Conservation (phyloP, 805 yeast species). For the Candida ipomoeae region DNA sequence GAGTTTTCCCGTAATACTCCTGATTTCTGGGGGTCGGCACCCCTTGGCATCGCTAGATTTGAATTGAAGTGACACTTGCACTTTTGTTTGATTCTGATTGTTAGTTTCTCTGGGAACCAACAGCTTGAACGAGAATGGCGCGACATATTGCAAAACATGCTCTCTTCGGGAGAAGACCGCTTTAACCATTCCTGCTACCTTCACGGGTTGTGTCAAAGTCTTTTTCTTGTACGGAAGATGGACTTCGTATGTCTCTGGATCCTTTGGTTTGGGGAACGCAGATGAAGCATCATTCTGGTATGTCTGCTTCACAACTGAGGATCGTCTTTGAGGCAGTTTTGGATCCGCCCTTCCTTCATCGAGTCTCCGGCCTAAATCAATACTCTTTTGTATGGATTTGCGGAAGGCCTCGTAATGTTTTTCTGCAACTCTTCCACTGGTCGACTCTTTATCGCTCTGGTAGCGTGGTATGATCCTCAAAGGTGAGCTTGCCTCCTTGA, state of each 20-base stretch:
- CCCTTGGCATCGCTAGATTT: conserved; percentile 7
- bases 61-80: conserved; percentile 7
- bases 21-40: conserved; percentile 15
- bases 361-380: conserved; percentile 7
- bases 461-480: conserved; percentile 22
- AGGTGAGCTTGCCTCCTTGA: conserved; percentile 22
- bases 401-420: conserved; percentile 18
- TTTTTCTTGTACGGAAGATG: conserved; percentile 21
- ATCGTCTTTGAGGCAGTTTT: conserved; percentile 4
- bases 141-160: conserved; percentile 13
- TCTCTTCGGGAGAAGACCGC: conserved; percentile 16
- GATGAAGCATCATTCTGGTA: conserved; percentile 5
- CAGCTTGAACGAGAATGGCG: conserved; percentile 8
- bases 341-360: conserved; percentile 6
- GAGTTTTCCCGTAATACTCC: conserved; percentile 13
- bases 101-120: neutral
- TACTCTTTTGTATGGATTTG: conserved; percentile 9
- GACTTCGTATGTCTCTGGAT: conserved; percentile 11
- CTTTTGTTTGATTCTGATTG: neutral
- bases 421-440: conserved; percentile 12
- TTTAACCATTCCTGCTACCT: conserved; percentile 21
- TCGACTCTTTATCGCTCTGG: neutral
- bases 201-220: conserved; percentile 19
- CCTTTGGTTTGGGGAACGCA: neutral
- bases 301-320: conserved; percentile 17